Evolutionary conservation across 192 early-diverging fungal species (phyloP), one percentile per base, ranked within the genome.

Genomic region (Jimgerdemannia flammicorona): DNA sequence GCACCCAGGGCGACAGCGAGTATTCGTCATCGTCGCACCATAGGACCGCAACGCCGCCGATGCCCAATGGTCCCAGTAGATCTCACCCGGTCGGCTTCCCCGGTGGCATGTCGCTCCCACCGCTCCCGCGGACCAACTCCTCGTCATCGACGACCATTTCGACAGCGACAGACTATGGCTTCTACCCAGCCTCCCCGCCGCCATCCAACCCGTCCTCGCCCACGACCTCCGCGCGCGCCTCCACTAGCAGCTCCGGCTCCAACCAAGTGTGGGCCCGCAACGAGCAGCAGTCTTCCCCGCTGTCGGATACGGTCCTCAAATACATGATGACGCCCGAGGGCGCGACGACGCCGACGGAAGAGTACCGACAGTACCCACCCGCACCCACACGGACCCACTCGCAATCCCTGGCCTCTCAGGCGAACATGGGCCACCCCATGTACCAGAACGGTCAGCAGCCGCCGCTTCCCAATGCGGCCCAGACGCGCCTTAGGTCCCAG

Each of bases 151-250:
- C 74, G 20, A 39, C 64, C 40, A 71, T 43, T 43, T 19, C 70
- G 43, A 54, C 65, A 19, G 43, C 71, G 2, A 72, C 65, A 44
- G 73, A 78, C 7, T 66, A 74, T 29, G 74, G 82, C 42, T 82
- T 79, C 43, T 85, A 84, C 71, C 87, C 84, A 14, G 79, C 80
- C 40, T 85, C 86, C 3, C 86, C 88, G 40, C 87, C 87, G 17
- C 84, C 84, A 40, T 90, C 88, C 11, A 84, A 87, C 44, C 88
- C 87, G 66, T 82, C 82, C 11, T 90, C 88, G 43, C 86, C 86
- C 19, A 85, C 84, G 71, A 82, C 77, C 43, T 73, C 85, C 43
- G 73, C 84, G 40, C 67, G 84, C 18, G 74, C 81, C 43, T 81
- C 80, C 4, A 80, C 80, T 43, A 81, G 78, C 69, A 83, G 74